These are phyloP conservation scores for Daldinia decipiens DNA, from an alignment of 495 filamentous ascomycete species.

Conservation along the genomic window DNA sequence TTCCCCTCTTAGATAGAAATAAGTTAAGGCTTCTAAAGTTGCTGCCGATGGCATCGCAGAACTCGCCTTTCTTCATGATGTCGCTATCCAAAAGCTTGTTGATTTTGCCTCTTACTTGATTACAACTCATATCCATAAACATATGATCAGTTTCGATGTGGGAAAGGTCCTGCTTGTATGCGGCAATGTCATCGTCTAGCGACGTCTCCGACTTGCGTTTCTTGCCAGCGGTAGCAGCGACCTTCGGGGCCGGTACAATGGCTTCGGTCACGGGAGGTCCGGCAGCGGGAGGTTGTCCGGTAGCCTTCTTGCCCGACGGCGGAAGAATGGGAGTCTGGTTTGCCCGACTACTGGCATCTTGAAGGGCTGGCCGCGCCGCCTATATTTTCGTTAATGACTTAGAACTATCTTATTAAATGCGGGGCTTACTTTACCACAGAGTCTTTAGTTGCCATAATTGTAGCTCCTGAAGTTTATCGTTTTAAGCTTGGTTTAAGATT, in stretches of 20 bases:
- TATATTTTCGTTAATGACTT: conserved; percentile 2
- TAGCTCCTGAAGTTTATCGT: too few relatives aligned
- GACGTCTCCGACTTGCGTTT: conserved; percentile 51
- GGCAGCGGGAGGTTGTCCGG: conserved; percentile 1
- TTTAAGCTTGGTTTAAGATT: too few relatives aligned
- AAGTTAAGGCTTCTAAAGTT: conserved; percentile 44
- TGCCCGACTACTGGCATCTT: conserved; percentile 22
- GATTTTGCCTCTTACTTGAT: conserved; percentile 58
- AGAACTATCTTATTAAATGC: background rate
- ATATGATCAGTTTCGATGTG: conserved; percentile 36
- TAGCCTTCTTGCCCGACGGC: conserved; percentile 1
- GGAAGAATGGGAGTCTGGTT: conserved; percentile 18
- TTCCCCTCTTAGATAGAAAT: conserved; percentile 54
- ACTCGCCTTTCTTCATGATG: conserved; percentile 61
- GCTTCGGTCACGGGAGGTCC: background rate
- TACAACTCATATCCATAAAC: conserved; percentile 47
- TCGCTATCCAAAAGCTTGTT: conserved; percentile 54
- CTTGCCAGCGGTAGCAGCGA: conserved; percentile 24
- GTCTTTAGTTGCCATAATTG: background rate
- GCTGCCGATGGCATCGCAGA: conserved; percentile 54
- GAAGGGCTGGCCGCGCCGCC: conserved; percentile 17
- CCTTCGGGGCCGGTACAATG: background rate
- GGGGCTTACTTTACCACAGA: conserved; percentile 7
- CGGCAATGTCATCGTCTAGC: conserved; percentile 30
- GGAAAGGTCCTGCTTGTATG: conserved; percentile 39